Conservation (phyloP, 1,284 basidiomycete species). For the Exobasidium cylindrosporum region DNA sequence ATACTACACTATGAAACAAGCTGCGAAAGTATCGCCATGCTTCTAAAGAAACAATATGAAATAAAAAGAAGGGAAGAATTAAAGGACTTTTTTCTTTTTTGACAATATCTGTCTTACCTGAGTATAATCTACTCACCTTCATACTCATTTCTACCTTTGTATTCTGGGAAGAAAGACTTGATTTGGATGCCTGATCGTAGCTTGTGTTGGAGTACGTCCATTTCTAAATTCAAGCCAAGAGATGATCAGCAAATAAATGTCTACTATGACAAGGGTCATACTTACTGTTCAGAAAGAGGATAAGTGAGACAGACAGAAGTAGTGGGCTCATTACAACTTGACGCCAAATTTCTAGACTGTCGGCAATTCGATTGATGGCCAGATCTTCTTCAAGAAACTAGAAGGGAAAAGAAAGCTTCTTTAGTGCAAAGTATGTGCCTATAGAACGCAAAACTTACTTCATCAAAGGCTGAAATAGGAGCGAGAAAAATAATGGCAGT, state of each 20-base stretch:
- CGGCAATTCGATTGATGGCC: slow-evolving; percentile 25
- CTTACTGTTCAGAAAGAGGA: slow-evolving; percentile 38
- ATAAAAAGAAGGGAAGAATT: not conserved
- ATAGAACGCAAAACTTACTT: not conserved
- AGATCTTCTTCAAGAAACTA: slow-evolving; percentile 26
- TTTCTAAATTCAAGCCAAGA: slow-evolving; percentile 14
- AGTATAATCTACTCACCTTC: slow-evolving; percentile 18
- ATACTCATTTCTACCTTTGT: slow-evolving; percentile 30
- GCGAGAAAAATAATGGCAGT: slow-evolving; percentile 39
- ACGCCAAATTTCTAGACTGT: slow-evolving; percentile 29
- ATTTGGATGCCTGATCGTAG: slow-evolving; percentile 6
- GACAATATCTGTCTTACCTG: too few species aligned
- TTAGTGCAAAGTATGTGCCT: not conserved
- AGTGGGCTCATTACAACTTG: slow-evolving; percentile 26
- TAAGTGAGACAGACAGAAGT: slow-evolving; percentile 23
- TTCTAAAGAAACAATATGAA: slow-evolving; percentile 8
- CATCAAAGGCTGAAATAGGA: slow-evolving; percentile 36
- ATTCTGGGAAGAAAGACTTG: slow-evolving; percentile 23
- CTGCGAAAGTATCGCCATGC: slow-evolving; percentile 36
- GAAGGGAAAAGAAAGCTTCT: not conserved
- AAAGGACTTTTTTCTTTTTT: not conserved
- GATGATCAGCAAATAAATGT: not conserved
- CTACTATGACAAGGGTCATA: not conserved
- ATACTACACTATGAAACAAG: slow-evolving; percentile 18
- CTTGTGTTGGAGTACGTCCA: slow-evolving; percentile 34